Evolutionary conservation across 2,329 filamentous ascomycete species (phyloP), one percentile per base, ranked within the genome.

Genomic region (Fusarium musae): DNA sequence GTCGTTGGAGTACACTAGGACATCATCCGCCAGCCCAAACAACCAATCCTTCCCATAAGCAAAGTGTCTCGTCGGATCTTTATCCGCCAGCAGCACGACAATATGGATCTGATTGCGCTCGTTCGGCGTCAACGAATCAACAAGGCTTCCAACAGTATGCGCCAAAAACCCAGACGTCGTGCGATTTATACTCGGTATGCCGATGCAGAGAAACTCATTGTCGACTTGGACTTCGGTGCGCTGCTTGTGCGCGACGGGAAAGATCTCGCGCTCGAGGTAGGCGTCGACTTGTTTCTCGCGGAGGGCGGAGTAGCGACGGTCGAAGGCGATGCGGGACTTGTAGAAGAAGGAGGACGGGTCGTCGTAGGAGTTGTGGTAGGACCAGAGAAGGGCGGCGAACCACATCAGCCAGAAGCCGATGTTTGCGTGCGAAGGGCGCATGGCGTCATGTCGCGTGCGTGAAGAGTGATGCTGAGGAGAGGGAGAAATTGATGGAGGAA

Each of bases 321-420:
- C 17, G 64, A 81, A 82, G 53, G 80, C 80, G 34, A 68, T 62
- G 32, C 47, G 37, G 34, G 71, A 69, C 66, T 79, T 70, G 73
- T 78, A 82, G 69, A 82, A 82, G 66, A 80, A 67, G 9, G 80
- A 82, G 5, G 79, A 79, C 10, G 80, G 80, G 67, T 82, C 80
- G 65, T 82, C 80, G 66, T 74, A 80, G 36, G 79, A 78, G 70
- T 80, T 78, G 34, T 73, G 66, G 61, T 74, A 79, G 72, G 78
- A 78, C 68, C 77, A 79, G 16, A 76, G 11, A 2, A 79, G 64
- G 26, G 79, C 77, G 26, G 59, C 52, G 32, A 79, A 54, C 79
- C 79, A 82, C 37, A 78, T 30, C 39, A 75, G 58, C 75, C 78
- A 81, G 73, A 82, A 82, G 73, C 64, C 72, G 40, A 73, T 70